Evolutionary conservation across 352 stramenopile species (phyloP), one percentile per base, ranked within the genome.

Genomic region (Pythium insidiosum): DNA sequence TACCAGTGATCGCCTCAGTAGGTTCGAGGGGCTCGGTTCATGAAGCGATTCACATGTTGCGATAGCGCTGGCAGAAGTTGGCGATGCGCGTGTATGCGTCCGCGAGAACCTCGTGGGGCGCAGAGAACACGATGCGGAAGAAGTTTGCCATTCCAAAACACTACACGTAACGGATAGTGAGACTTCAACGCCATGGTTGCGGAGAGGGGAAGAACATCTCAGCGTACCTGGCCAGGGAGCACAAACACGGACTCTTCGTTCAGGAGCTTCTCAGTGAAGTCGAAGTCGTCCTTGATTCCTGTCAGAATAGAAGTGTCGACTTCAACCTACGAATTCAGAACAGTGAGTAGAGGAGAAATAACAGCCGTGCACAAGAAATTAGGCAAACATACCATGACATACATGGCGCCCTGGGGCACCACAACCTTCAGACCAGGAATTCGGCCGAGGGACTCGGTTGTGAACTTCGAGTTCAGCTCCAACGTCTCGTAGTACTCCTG

Each of bases 221-320:
- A 44, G n/a, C 44, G 6, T 29, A 83, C 70, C 55, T 75, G 78
- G 30, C 95, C 94, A 10, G 95, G 95, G 25, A 98, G 62, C 10
- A 98, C 84, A 43, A 98, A 93, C 6, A 98, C 82, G 28, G 91
- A 96, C 59, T 98, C 91, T 76, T 98, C 92, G 30, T 95, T 66
- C 2, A 98, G 62, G 9, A 98, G 70, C 54, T 92, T 84, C 53
- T 89, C 77, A n/a, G 88, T 94, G 42, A 98, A 97, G 46, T 94
- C 88, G 6, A 96, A 66, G 59, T 98, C 94, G 63, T 97, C 74
- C 33, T 83, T 56, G 54, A 97, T 88, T 35, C 76, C 83, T 15
- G 73, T 77, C 26, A 97, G 66, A 15, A 77, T 35, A 19, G 52
- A 51, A 0, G 69, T 73, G 50, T 92, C 68, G 40, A 20, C 47